These are phyloP conservation scores for Theileria orientalis DNA, from an alignment of 169 alveolate genomes.

Conservation along the genomic window DNA sequence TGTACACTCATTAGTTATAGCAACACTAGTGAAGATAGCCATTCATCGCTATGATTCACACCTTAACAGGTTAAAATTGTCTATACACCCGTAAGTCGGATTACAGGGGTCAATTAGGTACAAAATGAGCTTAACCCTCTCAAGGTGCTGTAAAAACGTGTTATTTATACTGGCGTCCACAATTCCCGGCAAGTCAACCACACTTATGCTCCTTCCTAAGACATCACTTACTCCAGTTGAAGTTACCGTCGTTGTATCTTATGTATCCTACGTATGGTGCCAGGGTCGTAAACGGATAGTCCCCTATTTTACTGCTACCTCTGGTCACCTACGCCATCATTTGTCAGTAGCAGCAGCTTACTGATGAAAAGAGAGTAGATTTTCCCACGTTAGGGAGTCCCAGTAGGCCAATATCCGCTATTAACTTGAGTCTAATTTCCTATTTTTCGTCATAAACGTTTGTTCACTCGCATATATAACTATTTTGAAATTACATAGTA, in stretches of 20 bases:
- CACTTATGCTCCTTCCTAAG: slow-evolving; percentile 28
- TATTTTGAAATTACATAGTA: slow-evolving; percentile 20
- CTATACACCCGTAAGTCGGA: slow-evolving; percentile 37
- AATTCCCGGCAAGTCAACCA: slow-evolving; percentile 63
- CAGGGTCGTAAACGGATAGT: slow-evolving; percentile 59
- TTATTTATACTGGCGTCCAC: slow-evolving; percentile 38
- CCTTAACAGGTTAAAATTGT: slow-evolving; percentile 39
- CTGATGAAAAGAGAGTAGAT: slow-evolving; percentile 58
- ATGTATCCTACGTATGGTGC: slow-evolving; percentile 51
- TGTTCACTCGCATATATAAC: too few relatives aligned
- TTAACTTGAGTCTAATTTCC: slow-evolving; percentile 54
- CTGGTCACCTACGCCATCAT: slow-evolving; percentile 41
- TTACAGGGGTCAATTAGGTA: slow-evolving; percentile 60
- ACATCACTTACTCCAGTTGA: neutral
- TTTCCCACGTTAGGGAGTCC: slow-evolving; percentile 66
- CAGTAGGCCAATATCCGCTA: slow-evolving; percentile 56
- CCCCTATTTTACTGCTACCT: slow-evolving; percentile 48
- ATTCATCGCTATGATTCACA: neutral
- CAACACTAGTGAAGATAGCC: too few relatives aligned
- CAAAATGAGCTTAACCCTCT: slow-evolving; percentile 43
- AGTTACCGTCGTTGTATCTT: slow-evolving; percentile 47
- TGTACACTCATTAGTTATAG: neutral
- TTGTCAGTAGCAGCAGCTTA: slow-evolving; percentile 1
- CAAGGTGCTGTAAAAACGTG: slow-evolving; percentile 49
- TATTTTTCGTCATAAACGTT: slow-evolving; percentile 8